These are phyloP conservation scores for Xylariaceae sp. DNA, from an alignment of 2,329 filamentous ascomycete species.

Conservation along the genomic window DNA sequence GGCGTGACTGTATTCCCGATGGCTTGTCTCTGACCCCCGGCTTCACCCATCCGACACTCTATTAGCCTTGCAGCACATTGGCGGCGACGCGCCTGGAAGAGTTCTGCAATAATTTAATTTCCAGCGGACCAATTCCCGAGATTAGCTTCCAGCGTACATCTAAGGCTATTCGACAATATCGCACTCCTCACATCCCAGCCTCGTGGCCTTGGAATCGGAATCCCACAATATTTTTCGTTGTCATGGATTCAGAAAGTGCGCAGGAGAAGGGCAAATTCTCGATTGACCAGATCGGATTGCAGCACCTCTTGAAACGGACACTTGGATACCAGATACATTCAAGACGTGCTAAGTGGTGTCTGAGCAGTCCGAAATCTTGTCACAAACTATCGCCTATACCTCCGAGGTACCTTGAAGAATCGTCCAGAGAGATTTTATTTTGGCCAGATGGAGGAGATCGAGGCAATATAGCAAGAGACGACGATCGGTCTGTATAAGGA, in stretches of 20 bases:
- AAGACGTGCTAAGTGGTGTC: not conserved
- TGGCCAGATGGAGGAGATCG: slow-evolving; percentile 8
- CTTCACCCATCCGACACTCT: no score
- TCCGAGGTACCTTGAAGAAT: not conserved
- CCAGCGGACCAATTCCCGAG: no score
- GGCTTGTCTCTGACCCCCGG: no score
- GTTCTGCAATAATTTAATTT: no score
- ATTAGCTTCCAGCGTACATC: not conserved
- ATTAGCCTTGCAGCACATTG: no score
- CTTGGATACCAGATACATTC: not conserved
- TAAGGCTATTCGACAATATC: no score
- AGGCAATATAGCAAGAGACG: slow-evolving; percentile 3
- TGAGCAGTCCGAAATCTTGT: slow-evolving; percentile 6
- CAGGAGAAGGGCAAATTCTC: slow-evolving; percentile 1
- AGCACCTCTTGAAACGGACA: slow-evolving; percentile 1
- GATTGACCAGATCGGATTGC: slow-evolving; percentile 11
- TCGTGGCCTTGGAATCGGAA: slow-evolving; percentile 9
- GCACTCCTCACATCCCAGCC: no score
- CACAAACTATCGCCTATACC: slow-evolving; percentile 7
- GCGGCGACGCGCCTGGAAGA: no score
- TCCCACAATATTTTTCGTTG: slow-evolving; percentile 10
- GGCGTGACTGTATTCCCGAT: no score
- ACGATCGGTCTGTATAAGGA: slow-evolving; percentile 5
- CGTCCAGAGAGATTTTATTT: slow-evolving; percentile 5
- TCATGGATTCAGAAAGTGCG: slow-evolving; percentile 13